Percentiles rank a stretch among this genome's conserved stretches.
phyloP scores from a whole-genome alignment of 352 stramenopile species.

The Pythium apleroticum region DNA sequence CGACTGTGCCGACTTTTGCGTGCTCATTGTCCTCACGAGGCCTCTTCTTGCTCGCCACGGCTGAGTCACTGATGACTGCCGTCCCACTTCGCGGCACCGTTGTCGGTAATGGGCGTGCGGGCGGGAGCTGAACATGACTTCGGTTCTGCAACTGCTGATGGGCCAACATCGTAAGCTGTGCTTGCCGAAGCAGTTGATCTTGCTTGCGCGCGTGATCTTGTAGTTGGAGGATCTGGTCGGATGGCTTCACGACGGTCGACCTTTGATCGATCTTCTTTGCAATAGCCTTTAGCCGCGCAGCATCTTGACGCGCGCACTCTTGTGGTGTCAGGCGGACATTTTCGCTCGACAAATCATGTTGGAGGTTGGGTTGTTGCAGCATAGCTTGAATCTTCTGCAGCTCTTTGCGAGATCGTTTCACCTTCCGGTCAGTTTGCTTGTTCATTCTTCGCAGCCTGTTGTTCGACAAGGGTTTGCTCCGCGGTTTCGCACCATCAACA shows the following conservation, averaged over 20 bases:
- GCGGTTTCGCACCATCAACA: neutral
- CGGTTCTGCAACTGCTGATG: neutral
- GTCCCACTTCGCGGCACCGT: neutral
- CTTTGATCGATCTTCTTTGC: neutral
- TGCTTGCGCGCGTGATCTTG: neutral
- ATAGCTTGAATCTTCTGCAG: neutral
- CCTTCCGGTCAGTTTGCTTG: neutral
- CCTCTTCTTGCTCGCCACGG: neutral
- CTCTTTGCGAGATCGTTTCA: neutral
- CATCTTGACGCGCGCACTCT: neutral
- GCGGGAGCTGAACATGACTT: neutral
- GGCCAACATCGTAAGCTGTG: slow-evolving; percentile 1
- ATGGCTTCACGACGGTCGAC: neutral
- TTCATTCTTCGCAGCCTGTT: neutral
- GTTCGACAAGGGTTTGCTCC: neutral
- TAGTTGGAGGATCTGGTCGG: neutral
- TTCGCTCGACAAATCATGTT: neutral
- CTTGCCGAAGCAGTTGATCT: neutral
- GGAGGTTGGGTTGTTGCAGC: neutral
- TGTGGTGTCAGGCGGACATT: neutral
- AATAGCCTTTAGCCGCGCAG: neutral
- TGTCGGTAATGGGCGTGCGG: neutral
- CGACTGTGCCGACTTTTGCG: neutral
- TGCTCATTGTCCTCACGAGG: neutral
- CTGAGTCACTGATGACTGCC: neutral